These are phyloP conservation scores for Hygrophoropsis aurantiaca DNA, from an alignment of 768 basidiomycete species.

Conservation along the genomic window DNA sequence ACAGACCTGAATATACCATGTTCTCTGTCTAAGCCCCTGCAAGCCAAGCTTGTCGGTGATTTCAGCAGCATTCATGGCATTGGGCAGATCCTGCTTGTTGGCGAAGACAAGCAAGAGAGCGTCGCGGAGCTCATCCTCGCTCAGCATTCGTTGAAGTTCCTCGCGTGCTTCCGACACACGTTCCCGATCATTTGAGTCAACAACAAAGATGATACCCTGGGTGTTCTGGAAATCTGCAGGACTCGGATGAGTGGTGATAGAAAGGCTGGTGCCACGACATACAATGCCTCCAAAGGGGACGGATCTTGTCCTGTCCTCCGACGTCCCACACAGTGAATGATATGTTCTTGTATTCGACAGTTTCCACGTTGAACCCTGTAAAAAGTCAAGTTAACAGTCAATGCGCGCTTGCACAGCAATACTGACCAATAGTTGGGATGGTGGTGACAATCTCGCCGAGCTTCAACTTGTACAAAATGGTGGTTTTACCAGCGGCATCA, in stretches of 20 bases:
- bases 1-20: slow-evolving; percentile 95
- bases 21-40: slow-evolving; percentile 93
- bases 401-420: slow-evolving; percentile 8
- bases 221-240: slow-evolving; percentile 98
- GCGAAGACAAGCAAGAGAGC: slow-evolving; percentile 98
- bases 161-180: slow-evolving; percentile 99
- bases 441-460: slow-evolving; percentile 99
- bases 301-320: slow-evolving; percentile 99
- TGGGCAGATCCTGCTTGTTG: slow-evolving; percentile 99
- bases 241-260: slow-evolving; percentile 14
- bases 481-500: slow-evolving; percentile 98
- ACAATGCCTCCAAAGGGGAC: slow-evolving; percentile 99
- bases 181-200: slow-evolving; percentile 99
- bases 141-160: slow-evolving; percentile 99
- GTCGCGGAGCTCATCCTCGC: slow-evolving; percentile 98
- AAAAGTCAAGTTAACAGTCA: slow-evolving; percentile 14
- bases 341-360: slow-evolving; percentile 99
- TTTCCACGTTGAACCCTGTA: slow-evolving; percentile 98
- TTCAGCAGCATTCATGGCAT: slow-evolving; percentile 99
- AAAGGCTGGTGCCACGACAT: slow-evolving; percentile 35
- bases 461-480: slow-evolving; percentile 99
- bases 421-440: slow-evolving; percentile 97
- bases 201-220: slow-evolving; percentile 99
- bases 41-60: slow-evolving; percentile 99
- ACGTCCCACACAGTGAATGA: slow-evolving; percentile 99